Evolutionary conservation across 257 asterid genomes (phyloP).

Genomic region (Avicennia marina): DNA sequence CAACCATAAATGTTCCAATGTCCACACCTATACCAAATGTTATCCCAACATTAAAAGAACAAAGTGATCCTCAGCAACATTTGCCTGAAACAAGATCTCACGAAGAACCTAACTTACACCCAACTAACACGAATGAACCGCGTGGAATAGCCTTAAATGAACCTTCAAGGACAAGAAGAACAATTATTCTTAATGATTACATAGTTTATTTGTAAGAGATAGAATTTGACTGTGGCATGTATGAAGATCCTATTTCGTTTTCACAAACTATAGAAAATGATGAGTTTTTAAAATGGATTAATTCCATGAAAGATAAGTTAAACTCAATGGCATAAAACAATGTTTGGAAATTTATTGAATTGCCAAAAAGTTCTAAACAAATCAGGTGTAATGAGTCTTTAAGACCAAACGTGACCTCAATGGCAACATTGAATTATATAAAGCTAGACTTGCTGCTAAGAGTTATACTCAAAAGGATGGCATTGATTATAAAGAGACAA

Average conservation of each 20-base stretch:
- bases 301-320: too few relatives aligned
- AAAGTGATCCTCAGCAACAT: too few relatives aligned
- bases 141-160: neutral
- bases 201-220: neutral
- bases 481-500: neutral
- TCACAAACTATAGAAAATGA: neutral
- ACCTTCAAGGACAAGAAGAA: neutral
- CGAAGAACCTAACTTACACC: neutral
- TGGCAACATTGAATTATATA: too few relatives aligned
- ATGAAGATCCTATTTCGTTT: neutral
- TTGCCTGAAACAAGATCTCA: neutral
- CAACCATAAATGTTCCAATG: too few relatives aligned
- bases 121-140: neutral
- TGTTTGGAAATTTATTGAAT: too few relatives aligned
- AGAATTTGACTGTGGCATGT: neutral
- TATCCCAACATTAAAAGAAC: too few relatives aligned
- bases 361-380: neutral
- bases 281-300: too few relatives aligned
- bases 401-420: too few relatives aligned
- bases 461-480: neutral
- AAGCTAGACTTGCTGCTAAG: too few relatives aligned
- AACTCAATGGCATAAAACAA: too few relatives aligned
- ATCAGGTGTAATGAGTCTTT: neutral
- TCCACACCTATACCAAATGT: too few relatives aligned
- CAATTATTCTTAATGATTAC: neutral